phyloP scores from a whole-genome alignment of 345 rosid genomes.

The Gossypium turneri region DNA sequence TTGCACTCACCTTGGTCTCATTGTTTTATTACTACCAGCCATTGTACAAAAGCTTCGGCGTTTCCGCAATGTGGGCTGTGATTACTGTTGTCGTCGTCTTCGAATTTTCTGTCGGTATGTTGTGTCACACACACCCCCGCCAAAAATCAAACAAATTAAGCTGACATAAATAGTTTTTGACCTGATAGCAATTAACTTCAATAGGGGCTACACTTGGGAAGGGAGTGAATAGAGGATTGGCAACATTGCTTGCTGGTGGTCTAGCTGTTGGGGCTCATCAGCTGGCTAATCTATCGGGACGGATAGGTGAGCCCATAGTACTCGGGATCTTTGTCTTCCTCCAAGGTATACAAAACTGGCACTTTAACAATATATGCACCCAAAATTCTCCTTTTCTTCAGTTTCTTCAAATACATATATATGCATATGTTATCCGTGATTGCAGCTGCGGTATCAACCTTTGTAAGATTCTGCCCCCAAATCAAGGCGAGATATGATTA shows the following conservation, averaged over 20 bases:
- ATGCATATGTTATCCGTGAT: too few relatives aligned
- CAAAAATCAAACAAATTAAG: too few relatives aligned
- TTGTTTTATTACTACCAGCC: constrained; percentile 29
- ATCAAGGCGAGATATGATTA: constrained; percentile 45
- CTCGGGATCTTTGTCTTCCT: constrained; percentile 24
- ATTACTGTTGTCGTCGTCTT: constrained; percentile 35
- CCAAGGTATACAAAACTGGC: neutral
- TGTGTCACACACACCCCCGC: too few relatives aligned
- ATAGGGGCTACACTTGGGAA: constrained; percentile 37
- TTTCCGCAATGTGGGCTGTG: constrained; percentile 36
- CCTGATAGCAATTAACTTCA: too few relatives aligned
- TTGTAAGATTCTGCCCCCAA: constrained; percentile 27
- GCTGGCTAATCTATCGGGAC: constrained; percentile 26
- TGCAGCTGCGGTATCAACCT: constrained; percentile 31
- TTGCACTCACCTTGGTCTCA: constrained; percentile 34
- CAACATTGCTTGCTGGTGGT: constrained; percentile 31
- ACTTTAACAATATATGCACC: too few relatives aligned
- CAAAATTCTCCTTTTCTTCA: too few relatives aligned
- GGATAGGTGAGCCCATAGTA: constrained; percentile 16
- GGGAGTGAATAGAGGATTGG: constrained; percentile 36
- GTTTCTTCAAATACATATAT: too few relatives aligned
- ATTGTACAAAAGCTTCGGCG: constrained; percentile 29
- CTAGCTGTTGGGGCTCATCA: constrained; percentile 35
- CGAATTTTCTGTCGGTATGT: constrained; percentile 40
- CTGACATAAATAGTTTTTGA: too few relatives aligned